Evolutionary conservation across 2,329 filamentous ascomycete genomes (phyloP).

Genomic region (Sporothrix inflata): DNA sequence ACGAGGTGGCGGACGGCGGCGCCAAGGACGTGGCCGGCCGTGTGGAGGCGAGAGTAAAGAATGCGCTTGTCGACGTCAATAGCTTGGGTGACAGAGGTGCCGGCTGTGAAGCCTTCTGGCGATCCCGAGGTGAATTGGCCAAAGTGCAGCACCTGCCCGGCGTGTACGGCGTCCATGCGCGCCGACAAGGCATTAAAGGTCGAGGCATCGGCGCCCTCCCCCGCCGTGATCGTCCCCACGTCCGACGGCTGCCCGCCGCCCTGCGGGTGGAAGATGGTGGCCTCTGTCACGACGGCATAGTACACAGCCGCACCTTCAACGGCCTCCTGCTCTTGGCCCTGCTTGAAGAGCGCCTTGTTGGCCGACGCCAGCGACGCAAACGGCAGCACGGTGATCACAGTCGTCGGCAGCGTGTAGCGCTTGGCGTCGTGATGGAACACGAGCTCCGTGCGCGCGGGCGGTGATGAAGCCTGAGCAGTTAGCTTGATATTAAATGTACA

Average conservation of each 20-base stretch:
- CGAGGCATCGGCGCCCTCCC: conserved; percentile 34
- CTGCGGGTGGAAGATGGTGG: conserved; percentile 76
- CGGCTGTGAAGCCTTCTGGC: conserved; percentile 43
- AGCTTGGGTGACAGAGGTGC: conserved; percentile 54
- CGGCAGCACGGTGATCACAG: conserved; percentile 52
- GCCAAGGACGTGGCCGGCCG: conserved; percentile 73
- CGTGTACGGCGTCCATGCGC: conserved; percentile 55
- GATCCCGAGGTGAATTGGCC: conserved; percentile 53
- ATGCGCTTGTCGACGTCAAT: conserved; percentile 64
- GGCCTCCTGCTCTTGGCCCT: conserved; percentile 48
- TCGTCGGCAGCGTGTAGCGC: conserved; percentile 48
- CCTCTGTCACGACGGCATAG: conserved; percentile 61
- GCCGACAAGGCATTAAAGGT: conserved; percentile 60
- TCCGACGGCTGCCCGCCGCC: conserved; percentile 76
- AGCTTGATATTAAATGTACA: no score
- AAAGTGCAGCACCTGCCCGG: conserved; percentile 66
- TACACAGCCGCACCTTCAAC: conserved; percentile 34
- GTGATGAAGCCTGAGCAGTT: background rate
- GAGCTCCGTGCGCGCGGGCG: conserved; percentile 45
- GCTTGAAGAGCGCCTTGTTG: conserved; percentile 62
- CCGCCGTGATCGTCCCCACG: conserved; percentile 57
- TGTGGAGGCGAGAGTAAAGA: conserved; percentile 71
- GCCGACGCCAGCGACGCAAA: conserved; percentile 54
- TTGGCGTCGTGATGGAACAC: conserved; percentile 51
- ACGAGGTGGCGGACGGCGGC: conserved; percentile 65